A percentile compares a stretch with the other conserved stretches of the same genome.
phyloP scores from a whole-genome alignment of 2,329 filamentous ascomycete genomes.

The Fusarium mangiferae region DNA sequence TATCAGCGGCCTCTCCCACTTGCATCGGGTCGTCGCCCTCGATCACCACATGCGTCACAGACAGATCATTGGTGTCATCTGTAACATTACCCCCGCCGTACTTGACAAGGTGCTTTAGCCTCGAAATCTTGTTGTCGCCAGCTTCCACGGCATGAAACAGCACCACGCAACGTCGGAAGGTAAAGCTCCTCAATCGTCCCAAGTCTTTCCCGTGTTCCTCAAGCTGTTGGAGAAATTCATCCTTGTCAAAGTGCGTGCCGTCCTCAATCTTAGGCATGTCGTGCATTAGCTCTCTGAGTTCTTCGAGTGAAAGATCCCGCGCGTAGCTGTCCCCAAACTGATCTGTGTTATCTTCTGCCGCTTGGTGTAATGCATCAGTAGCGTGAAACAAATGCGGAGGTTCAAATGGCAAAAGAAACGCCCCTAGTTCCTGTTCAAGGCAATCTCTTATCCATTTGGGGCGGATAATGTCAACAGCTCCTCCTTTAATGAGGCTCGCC shows the following conservation, averaged over 20 bases:
- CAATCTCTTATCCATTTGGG: constrained; percentile 89
- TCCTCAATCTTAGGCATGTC: constrained; percentile 63
- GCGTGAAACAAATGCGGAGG: constrained; percentile 77
- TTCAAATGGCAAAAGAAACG: constrained; percentile 72
- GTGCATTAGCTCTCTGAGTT: constrained; percentile 65
- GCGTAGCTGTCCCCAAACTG: constrained; percentile 85
- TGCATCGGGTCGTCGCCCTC: constrained; percentile 54
- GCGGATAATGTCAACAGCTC: constrained; percentile 76
- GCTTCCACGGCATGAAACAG: constrained; percentile 51
- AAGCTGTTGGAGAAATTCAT: constrained; percentile 64
- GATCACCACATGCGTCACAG: constrained; percentile 78
- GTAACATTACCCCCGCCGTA: constrained; percentile 76
- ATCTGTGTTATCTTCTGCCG: constrained; percentile 74
- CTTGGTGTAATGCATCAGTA: constrained; percentile 63
- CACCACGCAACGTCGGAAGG: constrained; percentile 62
- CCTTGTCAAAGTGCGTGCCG: constrained; percentile 54
- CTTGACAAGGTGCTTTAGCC: constrained; percentile 65
- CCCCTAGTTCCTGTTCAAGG: constrained; percentile 66
- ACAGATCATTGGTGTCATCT: constrained; percentile 59
- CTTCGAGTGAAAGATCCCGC: constrained; percentile 71
- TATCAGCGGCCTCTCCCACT: constrained; percentile 51
- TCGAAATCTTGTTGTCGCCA: constrained; percentile 51
- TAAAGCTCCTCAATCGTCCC: constrained; percentile 57
- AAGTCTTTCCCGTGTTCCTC: constrained; percentile 65
- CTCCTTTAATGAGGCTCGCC: constrained; percentile 80